Base-by-base conservation (phyloP, 805 yeast genomes). In the Scheffersomyces coipomensis region DNA sequence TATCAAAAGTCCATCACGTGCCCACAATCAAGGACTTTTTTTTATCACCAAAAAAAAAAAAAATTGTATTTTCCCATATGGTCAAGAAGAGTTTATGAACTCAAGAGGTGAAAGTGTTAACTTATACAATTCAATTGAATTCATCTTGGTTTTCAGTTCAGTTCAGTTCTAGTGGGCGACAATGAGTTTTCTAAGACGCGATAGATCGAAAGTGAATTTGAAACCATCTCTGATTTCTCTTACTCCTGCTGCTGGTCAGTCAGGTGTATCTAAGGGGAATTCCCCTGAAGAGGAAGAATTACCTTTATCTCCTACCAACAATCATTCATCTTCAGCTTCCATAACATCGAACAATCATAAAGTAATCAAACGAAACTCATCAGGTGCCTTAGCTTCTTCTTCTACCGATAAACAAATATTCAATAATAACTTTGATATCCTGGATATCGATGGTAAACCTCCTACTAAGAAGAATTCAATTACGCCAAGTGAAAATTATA, bases 131-230 rank as follows among this genome's bases (percentile, higher is more conserved):
- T n/a, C n/a, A n/a, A n/a, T n/a, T n/a, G n/a, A n/a, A n/a, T n/a
- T n/a, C n/a, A n/a, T n/a, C n/a, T n/a, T n/a, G n/a, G n/a, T n/a
- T n/a, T n/a, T n/a, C n/a, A n/a, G n/a, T n/a, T n/a, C n/a, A n/a
- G n/a, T n/a, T n/a, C n/a, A n/a, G n/a, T n/a, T n/a, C n/a, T n/a
- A n/a, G n/a, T n/a, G n/a, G n/a, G n/a, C n/a, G n/a, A 10, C 10
- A 21, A 50, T 50, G 54, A 46, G 51, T 34, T 50, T 50, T 39
- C 45, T 50, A 34, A 44, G 39, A 29, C 42, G 48, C 27, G 51
- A 50, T 36, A 48, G 45, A 33, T 48, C 52, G 11, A 47, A 37
- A 33, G 16, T 13, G n/a, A 42, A 34, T 21, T 16, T 33, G 21
- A 33, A n/a, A 16, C 26, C 35, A 19, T 16, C 29, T 8, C 22